phyloP scores from a whole-genome alignment of 495 filamentous ascomycete species.

The Hyaloscypha hepaticicola region DNA sequence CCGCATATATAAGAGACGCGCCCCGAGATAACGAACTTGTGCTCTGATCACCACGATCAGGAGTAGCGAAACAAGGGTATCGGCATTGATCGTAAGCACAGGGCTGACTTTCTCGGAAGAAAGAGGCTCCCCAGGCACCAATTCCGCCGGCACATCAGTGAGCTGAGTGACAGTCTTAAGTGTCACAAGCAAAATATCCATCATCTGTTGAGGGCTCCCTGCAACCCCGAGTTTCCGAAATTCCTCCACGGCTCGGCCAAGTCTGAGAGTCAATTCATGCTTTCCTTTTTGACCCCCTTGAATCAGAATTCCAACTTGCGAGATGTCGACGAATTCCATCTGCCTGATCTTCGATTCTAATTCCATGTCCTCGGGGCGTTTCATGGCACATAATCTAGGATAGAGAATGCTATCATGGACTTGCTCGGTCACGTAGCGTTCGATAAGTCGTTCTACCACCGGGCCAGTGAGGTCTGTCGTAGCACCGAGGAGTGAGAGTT shows the following conservation, averaged over 20 bases:
- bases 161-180: slow-evolving; percentile 75
- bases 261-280: slow-evolving; percentile 65
- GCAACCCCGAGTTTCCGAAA: slow-evolving; percentile 85
- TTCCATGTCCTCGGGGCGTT: slow-evolving; percentile 81
- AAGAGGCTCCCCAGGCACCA: slow-evolving; percentile 37
- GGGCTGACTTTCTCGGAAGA: slow-evolving; percentile 58
- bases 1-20: slow-evolving; percentile 86
- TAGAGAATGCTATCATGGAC: slow-evolving; percentile 85
- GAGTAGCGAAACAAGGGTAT: slow-evolving; percentile 89
- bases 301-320: slow-evolving; percentile 85
- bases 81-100: slow-evolving; percentile 86
- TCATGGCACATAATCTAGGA: slow-evolving; percentile 75
- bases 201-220: slow-evolving; percentile 91
- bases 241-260: slow-evolving; percentile 78
- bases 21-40: slow-evolving; percentile 83
- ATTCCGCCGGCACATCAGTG: slow-evolving; percentile 37
- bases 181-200: slow-evolving; percentile 81
- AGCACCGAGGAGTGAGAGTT: slow-evolving; percentile 85
- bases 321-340: slow-evolving; percentile 92
- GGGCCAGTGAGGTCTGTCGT: slow-evolving; percentile 94
- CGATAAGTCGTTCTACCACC: slow-evolving; percentile 87
- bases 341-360: slow-evolving; percentile 85
- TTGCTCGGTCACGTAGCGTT: slow-evolving; percentile 92
- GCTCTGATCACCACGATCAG: slow-evolving; percentile 91
- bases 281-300: slow-evolving; percentile 70